phyloP scores from a whole-genome alignment of 2,329 filamentous ascomycete species.

The Hymenoscyphus occultus region DNA sequence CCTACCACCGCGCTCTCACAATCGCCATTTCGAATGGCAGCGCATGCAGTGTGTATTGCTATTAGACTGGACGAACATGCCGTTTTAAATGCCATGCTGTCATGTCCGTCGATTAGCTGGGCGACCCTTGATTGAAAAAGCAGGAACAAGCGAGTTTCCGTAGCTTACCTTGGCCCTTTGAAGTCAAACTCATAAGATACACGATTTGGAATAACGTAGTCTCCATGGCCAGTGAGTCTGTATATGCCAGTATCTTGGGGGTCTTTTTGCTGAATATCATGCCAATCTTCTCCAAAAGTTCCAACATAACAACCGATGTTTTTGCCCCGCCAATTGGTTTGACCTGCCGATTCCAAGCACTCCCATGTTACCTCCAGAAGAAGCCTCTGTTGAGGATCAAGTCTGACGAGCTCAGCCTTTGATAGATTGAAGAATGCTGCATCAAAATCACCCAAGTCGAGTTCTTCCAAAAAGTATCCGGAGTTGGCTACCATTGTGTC shows the following conservation, averaged over 20 bases:
- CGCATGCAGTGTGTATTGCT: conserved; percentile 52
- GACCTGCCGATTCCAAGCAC: conserved; percentile 28
- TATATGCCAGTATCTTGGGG: conserved; percentile 10
- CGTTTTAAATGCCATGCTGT: conserved; percentile 37
- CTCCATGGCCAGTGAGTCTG: conserved; percentile 14
- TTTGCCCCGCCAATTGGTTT: conserved; percentile 19
- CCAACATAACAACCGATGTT: conserved; percentile 22
- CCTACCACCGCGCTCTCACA: conserved; percentile 30
- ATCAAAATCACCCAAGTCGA: conserved; percentile 19
- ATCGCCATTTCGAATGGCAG: conserved; percentile 46
- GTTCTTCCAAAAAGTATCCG: conserved; percentile 22
- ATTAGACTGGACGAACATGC: conserved; percentile 51
- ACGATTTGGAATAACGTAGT: conserved; percentile 31
- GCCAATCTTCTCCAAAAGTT: conserved; percentile 16
- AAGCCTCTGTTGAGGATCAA: conserved; percentile 33
- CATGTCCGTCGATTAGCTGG: background rate
- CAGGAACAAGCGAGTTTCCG: background rate
- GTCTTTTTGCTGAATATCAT: conserved; percentile 10
- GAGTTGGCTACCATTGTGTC: conserved; percentile 9
- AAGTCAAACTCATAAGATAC: conserved; percentile 38
- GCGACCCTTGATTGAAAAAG: background rate
- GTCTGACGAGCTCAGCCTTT: conserved; percentile 14
- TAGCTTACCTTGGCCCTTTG: conserved; percentile 30
- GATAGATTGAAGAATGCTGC: conserved; percentile 20
- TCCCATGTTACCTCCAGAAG: conserved; percentile 32